A percentile compares a stretch with the other conserved stretches of the same genome.
Evolutionary conservation across 495 filamentous ascomycete genomes (phyloP).

Genomic region (Neurospora sp.): DNA sequence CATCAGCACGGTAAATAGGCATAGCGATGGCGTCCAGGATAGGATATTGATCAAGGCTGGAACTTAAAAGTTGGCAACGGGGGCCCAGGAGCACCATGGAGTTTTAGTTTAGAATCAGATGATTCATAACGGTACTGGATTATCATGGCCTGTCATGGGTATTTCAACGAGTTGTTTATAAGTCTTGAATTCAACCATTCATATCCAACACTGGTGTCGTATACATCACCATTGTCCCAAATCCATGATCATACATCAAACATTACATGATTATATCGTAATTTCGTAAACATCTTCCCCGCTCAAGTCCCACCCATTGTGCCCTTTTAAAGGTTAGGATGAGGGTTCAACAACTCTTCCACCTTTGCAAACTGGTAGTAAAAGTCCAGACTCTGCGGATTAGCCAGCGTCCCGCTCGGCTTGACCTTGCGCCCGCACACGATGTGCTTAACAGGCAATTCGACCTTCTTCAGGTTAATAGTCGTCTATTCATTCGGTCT

Average conservation of each 20-base stretch:
- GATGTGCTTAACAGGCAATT: slow-evolving; percentile 77
- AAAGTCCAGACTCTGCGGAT: slow-evolving; percentile 61
- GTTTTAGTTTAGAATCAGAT: background rate
- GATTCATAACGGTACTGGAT: background rate
- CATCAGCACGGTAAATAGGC: background rate
- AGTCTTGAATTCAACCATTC: background rate
- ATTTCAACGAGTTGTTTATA: background rate
- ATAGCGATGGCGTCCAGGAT: background rate
- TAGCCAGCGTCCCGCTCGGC: slow-evolving; percentile 66
- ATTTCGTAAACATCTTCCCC: background rate
- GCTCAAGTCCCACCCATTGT: background rate
- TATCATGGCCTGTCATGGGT: background rate
- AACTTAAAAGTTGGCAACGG: background rate
- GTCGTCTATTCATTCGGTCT: slow-evolving; percentile 44
- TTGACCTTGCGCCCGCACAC: slow-evolving; percentile 65
- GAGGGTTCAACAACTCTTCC: slow-evolving; percentile 44
- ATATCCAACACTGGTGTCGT: background rate
- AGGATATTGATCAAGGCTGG: background rate
- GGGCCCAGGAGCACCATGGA: background rate
- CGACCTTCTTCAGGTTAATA: slow-evolving; percentile 78
- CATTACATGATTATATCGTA: background rate
- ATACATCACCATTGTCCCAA: background rate
- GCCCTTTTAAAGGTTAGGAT: background rate
- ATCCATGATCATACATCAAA: background rate
- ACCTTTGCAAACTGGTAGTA: slow-evolving; percentile 76